Base-by-base conservation (phyloP, 202 grass and related monocot genomes). In the Elaeis oleifera region DNA sequence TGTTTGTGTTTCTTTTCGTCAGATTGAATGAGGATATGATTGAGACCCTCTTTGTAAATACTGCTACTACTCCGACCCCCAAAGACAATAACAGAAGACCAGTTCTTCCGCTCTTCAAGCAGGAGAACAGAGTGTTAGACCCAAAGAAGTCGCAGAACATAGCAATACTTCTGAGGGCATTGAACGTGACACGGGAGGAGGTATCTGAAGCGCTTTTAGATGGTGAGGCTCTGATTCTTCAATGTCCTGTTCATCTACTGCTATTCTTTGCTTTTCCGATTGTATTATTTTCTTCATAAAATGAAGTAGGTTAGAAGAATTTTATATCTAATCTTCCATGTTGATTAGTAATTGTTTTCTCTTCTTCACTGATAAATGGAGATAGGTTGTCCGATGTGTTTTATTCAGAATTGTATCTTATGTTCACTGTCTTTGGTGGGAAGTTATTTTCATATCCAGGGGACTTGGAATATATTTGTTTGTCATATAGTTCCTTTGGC, bases 91-190 rank as follows among this genome's bases (percentile, higher is more conserved):
- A 78, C 25, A 84, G 79, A 77, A 89, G 77, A 74, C 19, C 77
- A 7, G 73, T 49, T 18, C 62, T 68, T 50, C 74, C 80, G 2
- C 60, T 64, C 5, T 84, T 74, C 71, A 78, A 75, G 75, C 94
- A 89, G 81, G 94, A 99, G 81, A 82, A 99, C 68, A 92, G 94
- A 84, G 94, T 99, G 56, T 77, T 99, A 20, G 94, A 99, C 67
- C 94, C 94, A 6, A 99, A 99, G 81, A 99, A 99, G 76, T 90
- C 94, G 14, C 94, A 99, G 74, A 99, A 99, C 61, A 99, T 99
- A 21, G 85, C 88, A 63, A 99, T 99, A 77, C 78, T 99, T 53
- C 60, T 99, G 13, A 90, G 94, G 19, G 94, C 94, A 19, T 73
- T 99, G 69, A 99, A 99, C 82, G 88, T 99, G 28, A 99, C 94